Base-by-base conservation (phyloP, 1,284 basidiomycete species). In the Cutaneotrichosporon mucoides region DNA sequence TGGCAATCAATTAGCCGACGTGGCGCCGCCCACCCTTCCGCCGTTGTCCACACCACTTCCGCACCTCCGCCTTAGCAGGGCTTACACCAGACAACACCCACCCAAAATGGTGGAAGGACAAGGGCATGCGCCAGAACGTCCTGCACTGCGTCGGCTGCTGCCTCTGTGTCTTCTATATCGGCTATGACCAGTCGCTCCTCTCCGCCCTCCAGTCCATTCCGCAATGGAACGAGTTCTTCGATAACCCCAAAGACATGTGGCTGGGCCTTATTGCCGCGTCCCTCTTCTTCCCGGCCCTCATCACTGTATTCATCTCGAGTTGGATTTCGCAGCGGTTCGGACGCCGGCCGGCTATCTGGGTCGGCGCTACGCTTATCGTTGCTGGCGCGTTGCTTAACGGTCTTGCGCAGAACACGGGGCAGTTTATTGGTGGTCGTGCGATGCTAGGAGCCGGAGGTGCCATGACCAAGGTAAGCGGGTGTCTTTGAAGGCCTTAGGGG, bases 401-500 rank as follows among this genome's bases (percentile, higher is more conserved):
- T 9, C 66, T 73, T 12, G 56, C 66, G 0, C 53, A 57, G 40
- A 55, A 62, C 43, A 46, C 54, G 1, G 61, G 55, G 5, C 55
- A 59, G 55, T 66, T 64, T 35, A 60, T 65, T 37, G 41, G 67
- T 54, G 68, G 62, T 47, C 54, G 71, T 49, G 48, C 62, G 13
- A 63, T 66, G 52, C 61, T 65, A 53, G 69, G 69, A 10, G 56
- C 61, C 9, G 69, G 67, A 1, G 67, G 62, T 3, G 64, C 68
- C 42, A 66, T 72, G 53, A 68, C 68, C 45, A 68, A 65, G 40
- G 57, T 65, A n/a, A n/a, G n/a, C n/a, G n/a, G n/a, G n/a, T n/a
- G n/a, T n/a, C n/a, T n/a, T n/a, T n/a, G n/a, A n/a, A n/a, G n/a
- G n/a, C n/a, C n/a, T n/a, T n/a, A n/a, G n/a, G n/a, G n/a, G n/a